Conservation (phyloP, 345 rosid genomes). For the Noccaea bulbosa region DNA sequence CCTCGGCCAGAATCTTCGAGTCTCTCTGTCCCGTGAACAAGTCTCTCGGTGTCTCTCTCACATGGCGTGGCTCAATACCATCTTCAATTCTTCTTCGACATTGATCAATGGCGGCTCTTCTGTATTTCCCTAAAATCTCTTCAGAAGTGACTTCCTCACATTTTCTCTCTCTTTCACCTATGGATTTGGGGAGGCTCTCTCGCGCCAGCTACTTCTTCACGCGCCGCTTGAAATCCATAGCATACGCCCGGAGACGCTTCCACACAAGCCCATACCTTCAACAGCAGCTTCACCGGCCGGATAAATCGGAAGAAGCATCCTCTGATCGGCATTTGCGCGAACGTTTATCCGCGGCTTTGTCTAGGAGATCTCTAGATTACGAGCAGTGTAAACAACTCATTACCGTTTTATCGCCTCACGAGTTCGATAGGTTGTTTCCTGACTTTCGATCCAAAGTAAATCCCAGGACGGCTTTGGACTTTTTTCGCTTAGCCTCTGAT, state of each 20-base stretch:
- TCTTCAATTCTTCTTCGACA: slow-evolving; percentile 33
- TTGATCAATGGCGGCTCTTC: slow-evolving; percentile 37
- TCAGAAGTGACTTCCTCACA: slow-evolving; percentile 10
- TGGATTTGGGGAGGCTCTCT: slow-evolving; percentile 65
- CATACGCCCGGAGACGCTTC: slow-evolving; percentile 30
- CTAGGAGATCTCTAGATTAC: slow-evolving; percentile 54
- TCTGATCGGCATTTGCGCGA: slow-evolving; percentile 46
- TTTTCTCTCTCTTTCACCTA: slow-evolving; percentile 32
- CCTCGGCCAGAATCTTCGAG: slow-evolving; percentile 2
- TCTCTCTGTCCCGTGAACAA: slow-evolving; percentile 18
- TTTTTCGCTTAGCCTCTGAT: slow-evolving; percentile 65
- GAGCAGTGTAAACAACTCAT: slow-evolving; percentile 55
- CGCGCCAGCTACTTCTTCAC: slow-evolving; percentile 40
- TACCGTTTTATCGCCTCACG: slow-evolving; percentile 53
- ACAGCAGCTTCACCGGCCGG: slow-evolving; percentile 31
- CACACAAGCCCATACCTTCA: slow-evolving; percentile 28
- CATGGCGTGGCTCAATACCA: slow-evolving; percentile 49
- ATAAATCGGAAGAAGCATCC: slow-evolving; percentile 31
- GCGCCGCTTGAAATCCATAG: slow-evolving; percentile 50
- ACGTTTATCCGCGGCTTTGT: slow-evolving; percentile 56
- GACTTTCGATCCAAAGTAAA: slow-evolving; percentile 55
- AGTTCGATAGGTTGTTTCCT: slow-evolving; percentile 57
- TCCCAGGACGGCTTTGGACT: slow-evolving; percentile 61
- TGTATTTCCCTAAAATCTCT: slow-evolving; percentile 26
- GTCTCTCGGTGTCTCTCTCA: slow-evolving; percentile 29